These are phyloP conservation scores for Xerocomus amazonicus DNA, from an alignment of 1,284 basidiomycete genomes.

Conservation along the genomic window DNA sequence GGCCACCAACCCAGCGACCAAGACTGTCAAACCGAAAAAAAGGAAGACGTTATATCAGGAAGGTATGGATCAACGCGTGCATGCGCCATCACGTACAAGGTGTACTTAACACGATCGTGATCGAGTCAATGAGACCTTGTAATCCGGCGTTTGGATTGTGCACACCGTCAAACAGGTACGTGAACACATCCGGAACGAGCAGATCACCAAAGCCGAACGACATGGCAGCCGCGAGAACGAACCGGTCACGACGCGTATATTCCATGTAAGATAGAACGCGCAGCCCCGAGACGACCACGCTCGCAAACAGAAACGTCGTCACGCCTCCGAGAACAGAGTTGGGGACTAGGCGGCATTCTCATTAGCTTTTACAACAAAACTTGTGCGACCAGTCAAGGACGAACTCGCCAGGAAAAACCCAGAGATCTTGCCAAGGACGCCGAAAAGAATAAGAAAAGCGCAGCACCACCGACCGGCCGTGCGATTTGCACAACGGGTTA, in stretches of 20 bases:
- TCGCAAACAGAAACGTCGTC: conserved; percentile 74
- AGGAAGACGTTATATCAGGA: too few relatives aligned
- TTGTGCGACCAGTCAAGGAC: conserved; percentile 14
- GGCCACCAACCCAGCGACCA: conserved; percentile 65
- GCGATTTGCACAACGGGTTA: conserved; percentile 76
- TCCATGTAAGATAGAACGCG: conserved; percentile 65
- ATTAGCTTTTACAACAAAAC: neutral
- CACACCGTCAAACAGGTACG: conserved; percentile 67
- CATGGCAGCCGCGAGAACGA: conserved; percentile 71
- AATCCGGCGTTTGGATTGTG: conserved; percentile 54
- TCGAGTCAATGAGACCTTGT: conserved; percentile 70
- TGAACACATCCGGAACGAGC: conserved; percentile 58
- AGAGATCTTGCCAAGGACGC: conserved; percentile 75
- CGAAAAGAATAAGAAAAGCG: conserved; percentile 68
- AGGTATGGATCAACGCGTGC: conserved; percentile 16
- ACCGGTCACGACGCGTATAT: conserved; percentile 73
- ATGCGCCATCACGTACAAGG: conserved; percentile 54
- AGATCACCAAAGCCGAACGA: conserved; percentile 73
- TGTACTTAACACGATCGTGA: conserved; percentile 74
- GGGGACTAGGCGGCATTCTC: conserved; percentile 37
- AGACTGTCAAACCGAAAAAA: conserved; percentile 36
- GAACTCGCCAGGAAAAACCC: conserved; percentile 72
- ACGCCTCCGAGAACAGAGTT: conserved; percentile 82
- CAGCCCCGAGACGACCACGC: conserved; percentile 64
- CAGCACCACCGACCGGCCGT: conserved; percentile 73